Evolutionary conservation across 1,284 basidiomycete species (phyloP).

Genomic region (Malassezia nana): DNA sequence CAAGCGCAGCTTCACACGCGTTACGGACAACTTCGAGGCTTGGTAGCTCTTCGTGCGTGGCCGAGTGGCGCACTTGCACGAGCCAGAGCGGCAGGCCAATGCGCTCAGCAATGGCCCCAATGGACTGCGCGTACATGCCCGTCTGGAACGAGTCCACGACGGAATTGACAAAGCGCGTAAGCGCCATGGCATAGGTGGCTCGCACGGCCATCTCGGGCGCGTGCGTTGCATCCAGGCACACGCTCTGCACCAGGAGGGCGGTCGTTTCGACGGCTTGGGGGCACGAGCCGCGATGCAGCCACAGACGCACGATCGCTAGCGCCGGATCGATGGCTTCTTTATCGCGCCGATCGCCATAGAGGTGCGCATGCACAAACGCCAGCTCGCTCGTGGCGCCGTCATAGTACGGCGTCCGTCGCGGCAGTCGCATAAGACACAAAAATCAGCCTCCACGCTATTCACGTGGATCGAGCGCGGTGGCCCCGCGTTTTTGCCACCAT

Average conservation of each 20-base stretch:
- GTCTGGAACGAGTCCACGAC: conserved; percentile 80
- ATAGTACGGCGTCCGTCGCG: conserved; percentile 18
- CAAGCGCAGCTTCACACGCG: conserved; percentile 53
- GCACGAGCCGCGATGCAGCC: conserved; percentile 39
- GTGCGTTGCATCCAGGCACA: conserved; percentile 23
- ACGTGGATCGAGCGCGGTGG: conserved; percentile 8
- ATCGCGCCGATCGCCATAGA: conserved; percentile 6
- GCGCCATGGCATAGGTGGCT: conserved; percentile 31
- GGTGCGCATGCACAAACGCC: conserved; percentile 4
- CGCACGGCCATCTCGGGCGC: conserved; percentile 23
- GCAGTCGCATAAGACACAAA: conserved; percentile 15
- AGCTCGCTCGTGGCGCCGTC: conserved; percentile 3
- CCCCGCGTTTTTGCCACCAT: conserved; percentile 50
- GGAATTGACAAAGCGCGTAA: conserved; percentile 62
- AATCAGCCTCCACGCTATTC: no score
- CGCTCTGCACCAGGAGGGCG: conserved; percentile 29
- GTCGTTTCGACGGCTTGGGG: conserved; percentile 43
- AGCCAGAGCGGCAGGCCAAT: conserved; percentile 77
- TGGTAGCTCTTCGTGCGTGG: conserved; percentile 90
- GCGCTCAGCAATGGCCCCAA: conserved; percentile 73
- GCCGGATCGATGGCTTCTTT: neutral
- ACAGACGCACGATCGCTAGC: conserved; percentile 30
- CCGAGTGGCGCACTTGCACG: conserved; percentile 86
- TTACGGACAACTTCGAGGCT: conserved; percentile 68
- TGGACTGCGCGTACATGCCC: conserved; percentile 67